Evolutionary conservation across 1,139 yeast species (phyloP).

Genomic region (Yamadazyma atmosphaerica): DNA sequence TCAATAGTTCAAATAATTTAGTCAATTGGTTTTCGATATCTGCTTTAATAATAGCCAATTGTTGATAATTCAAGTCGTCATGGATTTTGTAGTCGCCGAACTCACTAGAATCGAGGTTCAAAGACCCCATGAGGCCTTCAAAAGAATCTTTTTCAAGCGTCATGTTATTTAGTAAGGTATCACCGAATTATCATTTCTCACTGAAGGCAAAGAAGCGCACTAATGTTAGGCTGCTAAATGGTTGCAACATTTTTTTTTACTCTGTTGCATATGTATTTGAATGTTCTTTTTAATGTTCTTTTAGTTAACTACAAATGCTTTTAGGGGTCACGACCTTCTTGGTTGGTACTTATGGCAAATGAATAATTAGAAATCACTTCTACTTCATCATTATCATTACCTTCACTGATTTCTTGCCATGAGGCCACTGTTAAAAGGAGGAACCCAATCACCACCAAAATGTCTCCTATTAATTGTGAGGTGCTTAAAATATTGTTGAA

Average conservation of each 20-base stretch:
- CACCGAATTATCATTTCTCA: background rate
- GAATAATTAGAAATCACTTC: conserved; percentile 47
- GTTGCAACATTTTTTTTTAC: background rate
- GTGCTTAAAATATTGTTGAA: conserved; percentile 55
- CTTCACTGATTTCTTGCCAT: conserved; percentile 71
- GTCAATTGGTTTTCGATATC: conserved; percentile 36
- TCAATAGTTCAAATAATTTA: conserved; percentile 32
- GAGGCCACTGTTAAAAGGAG: conserved; percentile 67
- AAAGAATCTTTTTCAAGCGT: conserved; percentile 24
- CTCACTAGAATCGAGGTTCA: conserved; percentile 24
- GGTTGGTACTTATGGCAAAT: conserved; percentile 37
- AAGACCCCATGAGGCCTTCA: conserved; percentile 39
- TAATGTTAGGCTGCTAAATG: no score
- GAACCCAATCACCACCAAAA: conserved; percentile 66
- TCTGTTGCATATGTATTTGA: no score
- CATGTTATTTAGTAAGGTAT: conserved; percentile 8
- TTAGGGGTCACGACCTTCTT: background rate
- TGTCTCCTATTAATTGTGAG: conserved; percentile 56
- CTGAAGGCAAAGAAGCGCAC: background rate
- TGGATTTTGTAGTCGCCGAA: conserved; percentile 13
- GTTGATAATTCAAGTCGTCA: conserved; percentile 22
- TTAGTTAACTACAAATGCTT: no score
- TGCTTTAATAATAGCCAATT: conserved; percentile 29
- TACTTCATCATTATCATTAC: conserved; percentile 55
- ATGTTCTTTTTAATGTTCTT: no score